Evolutionary conservation across 139 green algal genomes (phyloP), one percentile per base, ranked within the genome.

Genomic region (Pseudopediastrum boryanum): DNA sequence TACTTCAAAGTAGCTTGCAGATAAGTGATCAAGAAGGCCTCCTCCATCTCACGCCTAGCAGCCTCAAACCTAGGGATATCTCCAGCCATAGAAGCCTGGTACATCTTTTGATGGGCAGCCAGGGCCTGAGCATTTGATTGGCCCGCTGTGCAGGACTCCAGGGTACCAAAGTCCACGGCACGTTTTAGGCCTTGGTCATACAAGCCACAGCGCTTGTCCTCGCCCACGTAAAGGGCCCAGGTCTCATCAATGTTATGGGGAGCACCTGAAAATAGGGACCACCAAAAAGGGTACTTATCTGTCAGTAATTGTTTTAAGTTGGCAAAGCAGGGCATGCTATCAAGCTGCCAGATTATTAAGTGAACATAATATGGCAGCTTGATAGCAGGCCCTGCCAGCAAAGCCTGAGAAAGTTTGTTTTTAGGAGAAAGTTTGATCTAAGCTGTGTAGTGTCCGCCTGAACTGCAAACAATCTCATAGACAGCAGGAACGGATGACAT

Each of bases 201-300:
- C 48, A 72, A 50, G 51, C 52, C 61, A 69, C 71, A 84, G 48
- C 59, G 51, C 31, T 38, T 56, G 19, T 59, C 29, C 50, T 74
- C 69, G 27, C 78, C 78, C 4, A 71, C 54, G 39, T 72, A 84
- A 42, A 84, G 71, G 62, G 66, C 71, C 43, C 64, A 81, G 35
- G 69, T 76, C 78, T 84, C 78, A 63, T 84, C 78, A 38, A 84
- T 19, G 42, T 77, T 77, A 69, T 84, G 78, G 23, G 78, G 78
- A 9, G 78, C 78, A 46, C 78, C 78, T 78, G 39, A 39, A 70
- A 12, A 29, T 33, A 42, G 19, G n/a, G n/a, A n/a, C n/a, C n/a
- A n/a, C n/a, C n/a, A n/a, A n/a, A n/a, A n/a, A n/a, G n/a, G n/a
- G n/a, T n/a, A n/a, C n/a, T n/a, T n/a, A n/a, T n/a, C n/a, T n/a